Base-by-base conservation (phyloP, 192 early-diverging fungal species). In the Coemansia sp. region DNA sequence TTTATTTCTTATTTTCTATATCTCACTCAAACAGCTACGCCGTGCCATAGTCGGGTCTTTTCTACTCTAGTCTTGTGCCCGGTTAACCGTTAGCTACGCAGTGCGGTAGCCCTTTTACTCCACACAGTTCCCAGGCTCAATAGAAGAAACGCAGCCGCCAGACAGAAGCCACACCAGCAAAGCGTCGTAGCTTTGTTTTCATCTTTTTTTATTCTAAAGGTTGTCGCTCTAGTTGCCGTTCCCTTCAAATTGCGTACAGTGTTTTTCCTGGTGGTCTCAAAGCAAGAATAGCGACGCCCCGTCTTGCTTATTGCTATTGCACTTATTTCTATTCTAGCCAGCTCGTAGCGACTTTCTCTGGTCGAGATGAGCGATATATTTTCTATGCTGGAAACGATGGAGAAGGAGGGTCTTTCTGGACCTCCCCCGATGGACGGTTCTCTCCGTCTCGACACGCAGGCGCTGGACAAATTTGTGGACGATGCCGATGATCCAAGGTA, bases 351-450 rank as follows among this genome's bases (percentile, higher is more conserved):
- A 21, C 26, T 59, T 39, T 16, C 26, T 59, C 26, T 13, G 39
- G 57, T 16, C 22, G 68, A 79, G 64, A 82, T 82, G 80, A 77
- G 80, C 68, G 80, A 82, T 67, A 71, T 77, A 39, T 82, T 74
- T 58, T 62, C 74, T 11, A 82, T 82, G 68, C 71, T 82, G 15
- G 80, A 82, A 37, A 70, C 80, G 56, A 76, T 82, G 74, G 74
- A 77, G 68, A 76, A 63, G 47, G 80, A 82, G 58, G 71, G 71
- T 36, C 74, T 82, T 36, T 82, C 80, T 11, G 80, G 80, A 6
- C 80, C 80, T 61, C 80, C 71, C 39, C 80, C 80, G 19, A 82
- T 77, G 80, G 80, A 82, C 71, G 74, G 80, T 39, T 77, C 80
- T 51, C 62, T 82, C 52, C 75, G 74, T 61, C 68, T 82, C 60